Evolutionary conservation across 2,329 filamentous ascomycete genomes (phyloP), one percentile per base, ranked within the genome.

Genomic region (Cylindrodendrum hubeiense): DNA sequence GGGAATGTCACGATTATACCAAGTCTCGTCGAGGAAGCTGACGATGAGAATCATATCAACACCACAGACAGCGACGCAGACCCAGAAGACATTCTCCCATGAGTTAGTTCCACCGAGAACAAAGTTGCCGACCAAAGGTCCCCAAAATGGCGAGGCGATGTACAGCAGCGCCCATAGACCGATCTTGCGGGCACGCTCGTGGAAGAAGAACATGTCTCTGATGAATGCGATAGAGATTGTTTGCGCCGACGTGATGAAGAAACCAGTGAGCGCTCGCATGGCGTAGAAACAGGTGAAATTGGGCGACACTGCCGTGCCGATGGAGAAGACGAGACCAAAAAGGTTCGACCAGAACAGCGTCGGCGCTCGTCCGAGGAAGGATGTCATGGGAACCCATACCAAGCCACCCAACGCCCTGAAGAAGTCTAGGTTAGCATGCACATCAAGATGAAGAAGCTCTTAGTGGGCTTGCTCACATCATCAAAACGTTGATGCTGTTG

Each of bases 151-250:
- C 17, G 76, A 79, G 12, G 80, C 74, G 56, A 82, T 75, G 69
- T 82, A 79, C 62, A 80, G 77, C 3, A 78, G 74, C 17, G 81
- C 82, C 83, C 83, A 85, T 39, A 85, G 76, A 53, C 83, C 83
- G 65, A 85, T 85, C 72, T 85, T 85, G 22, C 83, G 75, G 1
- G 84, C 83, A 37, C 85, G 79, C 66, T 89, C 83, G 68, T 89
- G 87, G 75, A 88, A 87, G 78, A 87, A 89, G 78, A 87, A 90
- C 62, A 88, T 81, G 73, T 89, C 87, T 58, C 87, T 84, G 72
- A 87, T 84, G 71, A 84, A 84, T 68, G 85, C 84, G 55, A 88
- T 77, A 10, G 83, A 84, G 17, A 80, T 79, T 5, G 78, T 80
- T 63, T 84, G 83, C 8, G 76, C 74, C 8, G 82, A 81, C 5